Conservation (phyloP, 2,329 filamentous ascomycete genomes). For the Trichothecium roseum region DNA sequence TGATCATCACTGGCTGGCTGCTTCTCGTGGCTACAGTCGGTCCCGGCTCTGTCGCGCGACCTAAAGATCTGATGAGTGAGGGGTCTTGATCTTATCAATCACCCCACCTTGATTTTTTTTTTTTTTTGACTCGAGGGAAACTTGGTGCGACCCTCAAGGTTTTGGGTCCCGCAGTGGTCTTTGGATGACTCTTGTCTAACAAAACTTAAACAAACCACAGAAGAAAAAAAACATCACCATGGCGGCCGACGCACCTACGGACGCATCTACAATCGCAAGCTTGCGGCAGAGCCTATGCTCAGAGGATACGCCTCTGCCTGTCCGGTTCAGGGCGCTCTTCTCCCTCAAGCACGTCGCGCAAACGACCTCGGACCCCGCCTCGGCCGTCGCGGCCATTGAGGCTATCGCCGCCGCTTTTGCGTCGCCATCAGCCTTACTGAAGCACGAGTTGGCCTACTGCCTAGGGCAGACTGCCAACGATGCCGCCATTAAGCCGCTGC, state of each 20-base stretch:
- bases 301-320: constrained; percentile 71
- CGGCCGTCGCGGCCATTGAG: constrained; percentile 44
- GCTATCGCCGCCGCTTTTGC: constrained; percentile 82
- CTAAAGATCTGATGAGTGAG: not conserved
- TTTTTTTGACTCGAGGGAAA: not conserved
- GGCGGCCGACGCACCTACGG: constrained; percentile 12
- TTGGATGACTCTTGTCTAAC: constrained; percentile 6
- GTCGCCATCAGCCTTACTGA: constrained; percentile 80
- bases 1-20: not conserved
- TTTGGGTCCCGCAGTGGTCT: constrained; percentile 5
- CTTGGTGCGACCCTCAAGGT: constrained; percentile 6
- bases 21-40: not conserved
- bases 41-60: not conserved
- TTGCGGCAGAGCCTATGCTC: constrained; percentile 70
- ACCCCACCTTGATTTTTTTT: constrained; percentile 25
- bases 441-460: constrained; percentile 96
- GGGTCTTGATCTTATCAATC: constrained; percentile 4
- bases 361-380: constrained; percentile 51
- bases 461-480: constrained; percentile 80
- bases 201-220: constrained; percentile 8
- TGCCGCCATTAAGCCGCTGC: constrained; percentile 62
- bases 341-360: constrained; percentile 90
- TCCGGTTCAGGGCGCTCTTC: constrained; percentile 93
- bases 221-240: constrained; percentile 12
- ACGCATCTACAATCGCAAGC: constrained; percentile 39